phyloP scores from a whole-genome alignment of 2,329 filamentous ascomycete genomes.

The Fusarium palustre region DNA sequence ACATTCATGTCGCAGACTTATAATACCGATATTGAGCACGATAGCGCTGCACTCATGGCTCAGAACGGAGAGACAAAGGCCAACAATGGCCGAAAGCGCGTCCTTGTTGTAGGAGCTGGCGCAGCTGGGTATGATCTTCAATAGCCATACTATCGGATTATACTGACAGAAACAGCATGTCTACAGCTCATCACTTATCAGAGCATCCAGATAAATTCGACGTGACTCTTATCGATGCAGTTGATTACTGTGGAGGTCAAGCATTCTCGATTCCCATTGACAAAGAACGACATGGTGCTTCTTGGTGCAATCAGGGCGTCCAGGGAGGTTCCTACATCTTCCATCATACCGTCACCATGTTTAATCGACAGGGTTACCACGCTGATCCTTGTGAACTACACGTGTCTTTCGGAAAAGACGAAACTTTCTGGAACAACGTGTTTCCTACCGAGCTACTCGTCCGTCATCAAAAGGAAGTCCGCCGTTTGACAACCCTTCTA shows the following conservation, averaged over 20 bases:
- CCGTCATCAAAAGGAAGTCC: constrained; percentile 24
- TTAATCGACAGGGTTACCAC: constrained; percentile 26
- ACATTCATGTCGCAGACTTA: constrained; percentile 13
- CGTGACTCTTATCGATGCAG: constrained; percentile 28
- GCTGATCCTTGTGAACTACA: constrained; percentile 29
- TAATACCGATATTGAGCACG: constrained; percentile 21
- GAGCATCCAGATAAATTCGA: constrained; percentile 31
- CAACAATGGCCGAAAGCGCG: constrained; percentile 18
- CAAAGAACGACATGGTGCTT: constrained; percentile 32
- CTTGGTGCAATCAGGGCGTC: constrained; percentile 31
- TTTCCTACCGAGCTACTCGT: constrained; percentile 23
- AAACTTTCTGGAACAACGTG: constrained; percentile 30
- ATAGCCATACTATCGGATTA: fast-evolving
- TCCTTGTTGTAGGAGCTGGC: constrained; percentile 27
- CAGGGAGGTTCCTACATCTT: constrained; percentile 37
- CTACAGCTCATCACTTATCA: constrained; percentile 24
- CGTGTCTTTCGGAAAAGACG: constrained; percentile 30
- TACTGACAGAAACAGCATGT: constrained; percentile 18
- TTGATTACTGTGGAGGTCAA: constrained; percentile 33
- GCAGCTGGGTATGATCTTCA: constrained; percentile 23
- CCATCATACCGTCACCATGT: constrained; percentile 35
- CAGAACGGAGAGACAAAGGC: constrained; percentile 23
- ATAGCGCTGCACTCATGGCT: constrained; percentile 27
- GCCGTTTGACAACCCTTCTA: constrained; percentile 23
- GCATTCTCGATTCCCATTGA: constrained; percentile 36